Base-by-base conservation (phyloP, 1,284 basidiomycete genomes). In the Cryptococcus amylolentus region DNA sequence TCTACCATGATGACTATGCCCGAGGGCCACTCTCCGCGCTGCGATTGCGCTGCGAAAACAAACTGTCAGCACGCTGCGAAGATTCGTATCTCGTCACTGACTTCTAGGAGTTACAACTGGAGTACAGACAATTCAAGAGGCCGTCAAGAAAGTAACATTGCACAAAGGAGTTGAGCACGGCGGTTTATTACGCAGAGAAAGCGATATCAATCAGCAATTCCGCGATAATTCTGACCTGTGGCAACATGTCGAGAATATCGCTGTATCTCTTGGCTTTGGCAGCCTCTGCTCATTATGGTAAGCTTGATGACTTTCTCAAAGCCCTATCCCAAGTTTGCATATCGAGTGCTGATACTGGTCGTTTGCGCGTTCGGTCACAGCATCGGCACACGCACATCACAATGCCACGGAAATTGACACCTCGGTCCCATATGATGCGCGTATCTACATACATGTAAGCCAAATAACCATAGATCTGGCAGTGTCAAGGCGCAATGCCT, bases 391-490 rank as follows among this genome's bases (percentile, higher is more conserved):
- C 60, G 70, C 58, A 26, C 76, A 77, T 64, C 89, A 91, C 67
- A 77, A 80, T 45, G 86, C 88, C 61, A 77, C 83, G 0, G 85
- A 88, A 58, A 88, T 87, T 66, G 80, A 86, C 63, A 68, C 79
- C 7, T 80, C 80, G 49, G 84, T 83, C n/a, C 86, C 89, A 0
- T 81, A 89, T 28, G 89, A 92, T 74, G 75, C 83, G 23, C 82
- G 89, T 43, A 82, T 92, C 39, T 89, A 84, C 82, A 81, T 91
- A 26, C 89, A 93, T 71, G 75, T 75, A 39, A 48, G 75, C 57
- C 27, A 16, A 26, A 9, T 7, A 42, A 16, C 23, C 3, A 23
- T 2, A 41, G 39, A 41, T 5, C 39, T 10, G 39, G 8, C 28
- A 26, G 18, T 3, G 2, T 6, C 23, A 43, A 6, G 9, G 8